phyloP scores from a whole-genome alignment of 306 rosid species.

The Prinsepia uniflora region DNA sequence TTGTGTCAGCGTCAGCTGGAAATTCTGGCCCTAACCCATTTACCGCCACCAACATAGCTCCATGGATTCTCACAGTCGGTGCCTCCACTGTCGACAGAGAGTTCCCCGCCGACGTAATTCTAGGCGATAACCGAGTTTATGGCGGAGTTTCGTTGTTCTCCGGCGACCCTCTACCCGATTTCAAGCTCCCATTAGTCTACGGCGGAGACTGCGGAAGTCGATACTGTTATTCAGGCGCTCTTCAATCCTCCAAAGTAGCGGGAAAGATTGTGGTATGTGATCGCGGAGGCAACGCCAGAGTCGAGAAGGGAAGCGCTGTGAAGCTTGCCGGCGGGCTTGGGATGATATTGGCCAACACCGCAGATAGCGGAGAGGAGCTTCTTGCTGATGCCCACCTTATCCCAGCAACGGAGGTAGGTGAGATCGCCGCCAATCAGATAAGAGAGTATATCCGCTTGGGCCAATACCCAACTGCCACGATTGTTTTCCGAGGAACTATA shows the following conservation, averaged over 20 bases:
- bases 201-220: slow-evolving; percentile 53
- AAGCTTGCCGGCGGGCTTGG: slow-evolving; percentile 72
- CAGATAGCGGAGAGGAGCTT: slow-evolving; percentile 70
- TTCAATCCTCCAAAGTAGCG: slow-evolving; percentile 43
- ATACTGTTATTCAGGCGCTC: slow-evolving; percentile 36
- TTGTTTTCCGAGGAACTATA: slow-evolving; percentile 67
- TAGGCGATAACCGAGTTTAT: slow-evolving; percentile 54
- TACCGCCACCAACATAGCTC: slow-evolving; percentile 77
- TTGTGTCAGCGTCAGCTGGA: slow-evolving; percentile 83
- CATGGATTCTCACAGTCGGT: slow-evolving; percentile 87
- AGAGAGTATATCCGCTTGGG: slow-evolving; percentile 44
- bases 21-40: slow-evolving; percentile 69
- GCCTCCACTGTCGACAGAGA: slow-evolving; percentile 82
- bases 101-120: slow-evolving; percentile 69
- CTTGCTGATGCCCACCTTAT: slow-evolving; percentile 78
- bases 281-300: slow-evolving; percentile 84
- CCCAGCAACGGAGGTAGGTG: slow-evolving; percentile 81
- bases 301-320: slow-evolving; percentile 71
- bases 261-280: slow-evolving; percentile 91
- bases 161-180: slow-evolving; percentile 46
- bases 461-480: slow-evolving; percentile 45
- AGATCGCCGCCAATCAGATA: slow-evolving; percentile 55
- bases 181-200: slow-evolving; percentile 58
- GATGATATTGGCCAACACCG: slow-evolving; percentile 59
- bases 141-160: slow-evolving; percentile 66